These are phyloP conservation scores for Suillus hirtellus DNA, from an alignment of 768 basidiomycete species.

Conservation along the genomic window DNA sequence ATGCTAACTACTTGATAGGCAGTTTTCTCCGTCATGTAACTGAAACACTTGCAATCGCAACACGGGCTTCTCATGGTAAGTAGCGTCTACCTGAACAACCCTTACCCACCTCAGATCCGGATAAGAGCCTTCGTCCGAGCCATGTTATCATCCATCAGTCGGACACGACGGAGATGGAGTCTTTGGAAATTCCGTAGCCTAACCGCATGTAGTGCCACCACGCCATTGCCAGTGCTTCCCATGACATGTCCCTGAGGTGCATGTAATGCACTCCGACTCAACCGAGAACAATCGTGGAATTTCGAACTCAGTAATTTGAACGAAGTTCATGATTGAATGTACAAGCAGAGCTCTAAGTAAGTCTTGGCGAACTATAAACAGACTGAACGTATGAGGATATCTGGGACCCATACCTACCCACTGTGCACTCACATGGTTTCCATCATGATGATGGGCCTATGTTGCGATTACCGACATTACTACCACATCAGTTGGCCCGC, in stretches of 20 bases:
- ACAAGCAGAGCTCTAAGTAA: background rate
- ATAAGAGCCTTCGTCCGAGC: background rate
- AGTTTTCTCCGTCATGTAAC: background rate
- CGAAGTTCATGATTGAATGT: background rate
- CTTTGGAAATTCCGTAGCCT: background rate
- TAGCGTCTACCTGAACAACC: background rate
- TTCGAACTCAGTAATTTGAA: slow-evolving; percentile 1
- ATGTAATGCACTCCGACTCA: background rate
- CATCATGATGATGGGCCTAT: background rate
- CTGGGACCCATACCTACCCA: background rate
- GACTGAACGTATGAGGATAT: background rate
- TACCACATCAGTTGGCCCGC: background rate
- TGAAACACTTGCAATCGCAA: slow-evolving; percentile 1
- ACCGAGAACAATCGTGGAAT: background rate
- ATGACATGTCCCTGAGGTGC: background rate
- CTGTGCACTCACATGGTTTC: background rate
- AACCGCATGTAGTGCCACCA: background rate
- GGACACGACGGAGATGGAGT: slow-evolving; percentile 4
- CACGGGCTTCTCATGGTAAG: slow-evolving; percentile 1
- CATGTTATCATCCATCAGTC: background rate
- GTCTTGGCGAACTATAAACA: background rate
- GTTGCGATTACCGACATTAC: background rate
- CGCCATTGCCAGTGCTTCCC: background rate
- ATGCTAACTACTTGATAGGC: background rate
- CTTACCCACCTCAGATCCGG: slow-evolving; percentile 3